phyloP scores from a whole-genome alignment of 129 eudicot genomes.

The Helianthus tuberosus region DNA sequence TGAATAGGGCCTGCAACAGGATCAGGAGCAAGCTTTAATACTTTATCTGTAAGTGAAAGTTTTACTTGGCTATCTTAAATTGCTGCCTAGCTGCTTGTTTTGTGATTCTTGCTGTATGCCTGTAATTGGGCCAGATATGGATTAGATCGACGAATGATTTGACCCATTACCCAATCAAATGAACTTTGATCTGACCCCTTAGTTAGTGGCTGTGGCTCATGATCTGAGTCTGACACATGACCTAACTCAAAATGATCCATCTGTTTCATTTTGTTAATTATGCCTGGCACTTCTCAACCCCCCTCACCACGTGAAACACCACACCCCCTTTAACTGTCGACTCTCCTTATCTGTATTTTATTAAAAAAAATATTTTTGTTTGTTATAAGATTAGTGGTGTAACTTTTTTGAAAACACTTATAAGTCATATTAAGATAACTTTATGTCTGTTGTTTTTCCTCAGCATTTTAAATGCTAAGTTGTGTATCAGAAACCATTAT shows the following conservation, averaged over 20 bases:
- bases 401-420: background rate
- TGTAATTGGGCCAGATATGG: background rate
- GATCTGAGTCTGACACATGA: background rate
- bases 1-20: slow-evolving; percentile 82
- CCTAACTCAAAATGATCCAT: background rate
- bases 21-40: slow-evolving; percentile 85
- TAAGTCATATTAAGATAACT: background rate
- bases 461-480: background rate
- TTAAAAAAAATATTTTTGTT: background rate
- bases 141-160: background rate
- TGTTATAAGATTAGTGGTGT: background rate
- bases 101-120: background rate
- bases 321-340: background rate
- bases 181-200: background rate
- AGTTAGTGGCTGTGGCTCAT: background rate
- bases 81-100: background rate
- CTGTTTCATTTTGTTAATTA: background rate
- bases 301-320: background rate
- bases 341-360: background rate
- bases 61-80: background rate
- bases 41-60: slow-evolving; percentile 62
- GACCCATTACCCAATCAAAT: slow-evolving; percentile 3
- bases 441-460: background rate
- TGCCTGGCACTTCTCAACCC: background rate
- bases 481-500: background rate